A percentile compares a stretch with the other conserved stretches of the same genome.
phyloP scores from a whole-genome alignment of 495 filamentous ascomycete genomes.

The Penicillium bialowiezense region DNA sequence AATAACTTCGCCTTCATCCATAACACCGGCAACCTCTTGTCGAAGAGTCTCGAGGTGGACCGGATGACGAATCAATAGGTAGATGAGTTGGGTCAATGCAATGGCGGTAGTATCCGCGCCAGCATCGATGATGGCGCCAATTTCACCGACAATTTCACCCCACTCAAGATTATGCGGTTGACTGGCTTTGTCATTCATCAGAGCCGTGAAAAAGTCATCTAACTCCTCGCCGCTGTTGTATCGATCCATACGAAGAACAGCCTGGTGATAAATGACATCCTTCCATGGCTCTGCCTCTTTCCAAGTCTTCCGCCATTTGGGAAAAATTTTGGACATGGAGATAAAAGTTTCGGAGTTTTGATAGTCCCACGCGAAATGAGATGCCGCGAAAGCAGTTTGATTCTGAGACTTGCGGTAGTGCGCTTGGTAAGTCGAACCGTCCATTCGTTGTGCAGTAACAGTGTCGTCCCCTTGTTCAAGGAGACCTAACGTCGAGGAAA shows the following conservation, averaged over 20 bases:
- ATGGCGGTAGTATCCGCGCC: conserved; percentile 52
- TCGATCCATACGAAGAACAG: conserved; percentile 25
- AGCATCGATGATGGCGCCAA: conserved; percentile 39
- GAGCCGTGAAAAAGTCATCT: conserved; percentile 45
- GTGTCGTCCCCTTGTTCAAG: conserved; percentile 39
- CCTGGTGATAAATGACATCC: conserved; percentile 29
- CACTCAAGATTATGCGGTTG: conserved; percentile 19
- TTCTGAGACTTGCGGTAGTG: conserved; percentile 16
- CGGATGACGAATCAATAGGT: conserved; percentile 51
- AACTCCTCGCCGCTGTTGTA: conserved; percentile 43
- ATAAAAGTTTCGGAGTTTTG: conserved; percentile 2
- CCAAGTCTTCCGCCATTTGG: conserved; percentile 13
- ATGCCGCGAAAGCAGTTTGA: conserved; percentile 4
- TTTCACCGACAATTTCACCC: conserved; percentile 17
- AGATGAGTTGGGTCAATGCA: conserved; percentile 44
- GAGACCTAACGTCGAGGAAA: conserved; percentile 39
- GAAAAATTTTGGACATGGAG: conserved; percentile 5
- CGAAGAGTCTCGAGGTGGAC: conserved; percentile 46
- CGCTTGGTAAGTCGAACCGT: conserved; percentile 27
- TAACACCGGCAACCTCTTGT: conserved; percentile 47
- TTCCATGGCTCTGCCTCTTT: conserved; percentile 6
- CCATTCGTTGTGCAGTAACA: conserved; percentile 22
- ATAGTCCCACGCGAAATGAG: conserved; percentile 19
- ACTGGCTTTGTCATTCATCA: conserved; percentile 46
- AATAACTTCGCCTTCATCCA: conserved; percentile 29